Conservation (phyloP, 2,329 filamentous ascomycete genomes). For the Westerdykella aurantiaca region DNA sequence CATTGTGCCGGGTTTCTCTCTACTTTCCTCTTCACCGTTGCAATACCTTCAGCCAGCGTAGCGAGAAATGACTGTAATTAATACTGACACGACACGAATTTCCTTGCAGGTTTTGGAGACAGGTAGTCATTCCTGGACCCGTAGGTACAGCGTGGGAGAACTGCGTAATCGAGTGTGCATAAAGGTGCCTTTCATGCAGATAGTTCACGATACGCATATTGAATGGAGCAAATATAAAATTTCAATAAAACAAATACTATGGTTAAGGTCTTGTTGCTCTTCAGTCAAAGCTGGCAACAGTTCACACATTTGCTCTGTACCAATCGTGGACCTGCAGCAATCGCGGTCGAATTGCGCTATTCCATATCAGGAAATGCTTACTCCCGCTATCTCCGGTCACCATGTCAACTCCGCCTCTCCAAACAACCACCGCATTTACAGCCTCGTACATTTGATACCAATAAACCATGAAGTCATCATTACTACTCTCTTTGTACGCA, state of each 20-base stretch:
- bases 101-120: neutral
- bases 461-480: constrained; percentile 28
- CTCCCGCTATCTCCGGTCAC: constrained; percentile 19
- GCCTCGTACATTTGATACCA: constrained; percentile 3
- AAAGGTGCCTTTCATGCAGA: no score
- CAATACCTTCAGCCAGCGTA: neutral
- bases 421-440: constrained; percentile 5
- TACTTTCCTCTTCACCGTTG: neutral
- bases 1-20: neutral
- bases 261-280: no score
- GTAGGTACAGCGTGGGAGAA: no score
- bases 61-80: constrained; percentile 5
- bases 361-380: neutral
- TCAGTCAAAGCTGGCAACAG: no score
- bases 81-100: constrained; percentile 6
- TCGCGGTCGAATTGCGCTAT: neutral
- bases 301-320: no score
- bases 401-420: constrained; percentile 14
- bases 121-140: no score
- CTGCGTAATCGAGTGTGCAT: no score
- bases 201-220: no score
- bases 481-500: constrained; percentile 29
- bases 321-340: no score
- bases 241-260: no score
- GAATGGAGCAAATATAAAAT: no score